A percentile compares a stretch with the other conserved stretches of the same genome.
Conservation (phyloP, 2,329 filamentous ascomycete species). For the Ilyonectria destructans region DNA sequence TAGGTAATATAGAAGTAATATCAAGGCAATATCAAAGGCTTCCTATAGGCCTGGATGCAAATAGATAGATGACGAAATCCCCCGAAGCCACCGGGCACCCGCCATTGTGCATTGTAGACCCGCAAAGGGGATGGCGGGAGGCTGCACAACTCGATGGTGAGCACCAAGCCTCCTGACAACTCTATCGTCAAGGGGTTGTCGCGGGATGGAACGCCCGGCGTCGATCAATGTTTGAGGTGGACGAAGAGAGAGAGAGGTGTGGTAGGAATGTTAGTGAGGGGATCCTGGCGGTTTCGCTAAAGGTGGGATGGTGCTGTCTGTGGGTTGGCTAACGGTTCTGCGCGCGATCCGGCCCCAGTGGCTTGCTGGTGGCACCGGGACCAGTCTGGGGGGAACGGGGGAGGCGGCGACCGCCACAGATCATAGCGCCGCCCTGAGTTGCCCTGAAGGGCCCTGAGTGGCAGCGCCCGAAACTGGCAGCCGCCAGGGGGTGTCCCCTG, state of each 20-base stretch:
- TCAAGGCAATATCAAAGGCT: neutral
- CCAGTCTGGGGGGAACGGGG: slow-evolving; percentile 8
- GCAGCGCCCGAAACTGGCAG: slow-evolving; percentile 23
- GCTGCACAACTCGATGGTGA: neutral
- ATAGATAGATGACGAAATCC: neutral
- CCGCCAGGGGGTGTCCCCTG: slow-evolving; percentile 21
- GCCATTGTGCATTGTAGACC: neutral
- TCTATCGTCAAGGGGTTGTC: slow-evolving; percentile 1
- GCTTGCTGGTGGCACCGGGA: slow-evolving; percentile 33
- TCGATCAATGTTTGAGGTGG: slow-evolving; percentile 13
- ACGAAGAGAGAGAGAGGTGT: neutral
- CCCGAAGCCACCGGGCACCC: neutral
- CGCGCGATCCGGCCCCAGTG: slow-evolving; percentile 13
- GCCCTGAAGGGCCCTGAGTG: slow-evolving; percentile 1
- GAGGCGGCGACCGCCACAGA: slow-evolving; percentile 29
- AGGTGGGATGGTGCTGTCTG: neutral
- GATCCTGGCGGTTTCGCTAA: slow-evolving; percentile 11
- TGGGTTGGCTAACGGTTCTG: neutral
- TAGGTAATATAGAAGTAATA: neutral
- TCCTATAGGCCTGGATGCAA: slow-evolving; percentile 1
- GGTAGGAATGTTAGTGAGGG: slow-evolving; percentile 3
- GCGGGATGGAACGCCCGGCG: slow-evolving; percentile 7
- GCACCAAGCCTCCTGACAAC: neutral
- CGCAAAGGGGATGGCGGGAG: neutral
- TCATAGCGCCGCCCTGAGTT: slow-evolving; percentile 22